Percentiles rank a stretch among this genome's conserved stretches.
These are phyloP conservation scores for Macaranga tanarius DNA, from an alignment of 441 rosid species.

Conservation along the genomic window DNA sequence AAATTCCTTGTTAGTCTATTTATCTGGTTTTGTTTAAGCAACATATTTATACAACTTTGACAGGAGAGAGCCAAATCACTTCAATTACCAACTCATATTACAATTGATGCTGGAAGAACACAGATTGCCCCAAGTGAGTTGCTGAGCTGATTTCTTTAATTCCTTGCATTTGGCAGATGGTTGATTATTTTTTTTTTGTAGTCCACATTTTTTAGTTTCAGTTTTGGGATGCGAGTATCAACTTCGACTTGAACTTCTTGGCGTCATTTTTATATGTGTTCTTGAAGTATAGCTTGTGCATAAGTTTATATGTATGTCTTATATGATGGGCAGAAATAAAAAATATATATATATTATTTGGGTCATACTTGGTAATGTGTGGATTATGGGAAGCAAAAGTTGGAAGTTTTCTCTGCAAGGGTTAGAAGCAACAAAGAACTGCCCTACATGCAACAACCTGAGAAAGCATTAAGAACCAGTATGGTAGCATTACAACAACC, in stretches of 20 bases:
- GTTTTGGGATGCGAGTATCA: neutral
- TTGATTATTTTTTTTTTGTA: neutral
- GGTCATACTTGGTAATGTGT: no score
- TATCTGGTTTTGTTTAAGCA: conserved; percentile 3
- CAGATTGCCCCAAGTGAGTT: conserved; percentile 98
- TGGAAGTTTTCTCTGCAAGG: neutral
- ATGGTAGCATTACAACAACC: neutral
- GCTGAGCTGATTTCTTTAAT: conserved; percentile 9
- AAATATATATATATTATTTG: neutral
- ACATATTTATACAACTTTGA: conserved; percentile 25
- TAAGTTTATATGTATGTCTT: neutral
- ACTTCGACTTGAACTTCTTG: neutral
- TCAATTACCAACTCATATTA: conserved; percentile 83
- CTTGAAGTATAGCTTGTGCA: neutral
- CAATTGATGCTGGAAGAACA: conserved; percentile 97
- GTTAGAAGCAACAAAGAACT: neutral
- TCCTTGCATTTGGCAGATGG: neutral
- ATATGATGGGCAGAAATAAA: no score
- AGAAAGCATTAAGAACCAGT: neutral
- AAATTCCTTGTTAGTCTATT: neutral
- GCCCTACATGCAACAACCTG: neutral
- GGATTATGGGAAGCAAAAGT: neutral
- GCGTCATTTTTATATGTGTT: neutral
- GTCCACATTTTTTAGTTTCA: neutral
- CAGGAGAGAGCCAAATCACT: conserved; percentile 90